Base-by-base conservation (phyloP, 805 yeast species). In the Candida anglica region DNA sequence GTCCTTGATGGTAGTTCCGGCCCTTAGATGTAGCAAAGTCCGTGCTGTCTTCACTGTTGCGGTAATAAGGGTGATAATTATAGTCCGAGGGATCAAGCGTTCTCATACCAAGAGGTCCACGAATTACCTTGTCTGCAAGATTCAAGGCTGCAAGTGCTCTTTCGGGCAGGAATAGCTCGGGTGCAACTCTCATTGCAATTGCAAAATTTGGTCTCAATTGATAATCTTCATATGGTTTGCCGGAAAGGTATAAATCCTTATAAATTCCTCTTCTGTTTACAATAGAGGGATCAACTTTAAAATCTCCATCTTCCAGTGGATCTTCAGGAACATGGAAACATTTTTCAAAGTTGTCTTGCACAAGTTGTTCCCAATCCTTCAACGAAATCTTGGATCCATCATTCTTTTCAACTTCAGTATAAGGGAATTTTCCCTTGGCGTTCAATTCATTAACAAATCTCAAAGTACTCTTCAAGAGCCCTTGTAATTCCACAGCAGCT, bases 1-100 rank as follows among this genome's bases (percentile, higher is more conserved):
- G 98, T 2, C 98, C 98, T 62, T 91, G 98, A 58, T 91, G 98
- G 56, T 91, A 91, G 61, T 93, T 93, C 49, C 98, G 75, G 19
- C 98, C 98, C 60, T 88, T 87, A 2, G 97, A 72, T 0, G 97
- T 88, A 1, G 94, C 87, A 70, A 88, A 93, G 57, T 91, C 96
- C 4, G 72, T 77, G 34, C 75, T 77, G 50, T 91, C 98, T 26
- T 75, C 82, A 30, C 87, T 64, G 55, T 91, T 93, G 50, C 68
- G 67, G 58, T 91, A 91, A 61, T 86, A 77, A 2, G 98, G 98
- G 42, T 95, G 73, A 58, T 93, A 91, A 59, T 91, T 89, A 64
- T 79, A 74, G 62, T 91, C 98, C 10, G 81, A 73, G 3, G 98
- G 98, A 53, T 93, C 98, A 42, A 91, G 69, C 0, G 98, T 91